phyloP scores from a whole-genome alignment of 495 filamentous ascomycete genomes.

The Aspergillus bridgeri region DNA sequence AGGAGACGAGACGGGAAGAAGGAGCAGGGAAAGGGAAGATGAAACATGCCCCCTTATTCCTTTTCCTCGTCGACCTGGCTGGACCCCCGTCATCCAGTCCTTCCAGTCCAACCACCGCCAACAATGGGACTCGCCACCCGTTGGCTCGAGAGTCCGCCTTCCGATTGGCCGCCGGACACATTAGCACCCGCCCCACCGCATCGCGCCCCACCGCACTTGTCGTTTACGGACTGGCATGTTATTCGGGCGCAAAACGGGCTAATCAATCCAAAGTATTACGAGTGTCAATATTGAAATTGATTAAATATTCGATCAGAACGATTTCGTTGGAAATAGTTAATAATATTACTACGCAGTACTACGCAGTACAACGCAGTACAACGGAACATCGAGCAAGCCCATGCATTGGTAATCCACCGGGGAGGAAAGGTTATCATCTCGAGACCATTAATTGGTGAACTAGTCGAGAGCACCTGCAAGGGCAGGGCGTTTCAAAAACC shows the following conservation, averaged over 20 bases:
- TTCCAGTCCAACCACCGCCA: slow-evolving; percentile 8
- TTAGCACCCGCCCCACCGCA: background rate
- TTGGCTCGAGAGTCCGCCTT: background rate
- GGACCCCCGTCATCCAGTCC: background rate
- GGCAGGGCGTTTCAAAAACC: background rate
- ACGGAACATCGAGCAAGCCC: background rate
- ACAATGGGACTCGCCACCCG: slow-evolving; percentile 6
- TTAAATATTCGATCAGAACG: too few relatives aligned
- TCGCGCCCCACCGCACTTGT: background rate
- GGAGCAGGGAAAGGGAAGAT: background rate
- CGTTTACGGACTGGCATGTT: slow-evolving; percentile 2
- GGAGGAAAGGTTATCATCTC: too few relatives aligned
- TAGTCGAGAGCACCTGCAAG: background rate
- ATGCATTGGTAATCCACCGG: background rate
- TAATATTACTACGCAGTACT: too few relatives aligned
- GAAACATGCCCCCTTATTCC: background rate
- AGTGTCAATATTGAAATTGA: too few relatives aligned
- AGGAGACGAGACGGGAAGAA: too few relatives aligned
- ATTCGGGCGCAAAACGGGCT: background rate
- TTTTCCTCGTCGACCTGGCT: slow-evolving; percentile 2
- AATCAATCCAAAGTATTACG: background rate
- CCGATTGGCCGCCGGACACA: slow-evolving; percentile 4
- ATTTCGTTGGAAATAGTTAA: background rate
- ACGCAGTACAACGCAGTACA: too few relatives aligned
- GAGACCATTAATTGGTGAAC: background rate